Conservation (phyloP, 2,329 filamentous ascomycete genomes). For the Chaetomium sp. region DNA sequence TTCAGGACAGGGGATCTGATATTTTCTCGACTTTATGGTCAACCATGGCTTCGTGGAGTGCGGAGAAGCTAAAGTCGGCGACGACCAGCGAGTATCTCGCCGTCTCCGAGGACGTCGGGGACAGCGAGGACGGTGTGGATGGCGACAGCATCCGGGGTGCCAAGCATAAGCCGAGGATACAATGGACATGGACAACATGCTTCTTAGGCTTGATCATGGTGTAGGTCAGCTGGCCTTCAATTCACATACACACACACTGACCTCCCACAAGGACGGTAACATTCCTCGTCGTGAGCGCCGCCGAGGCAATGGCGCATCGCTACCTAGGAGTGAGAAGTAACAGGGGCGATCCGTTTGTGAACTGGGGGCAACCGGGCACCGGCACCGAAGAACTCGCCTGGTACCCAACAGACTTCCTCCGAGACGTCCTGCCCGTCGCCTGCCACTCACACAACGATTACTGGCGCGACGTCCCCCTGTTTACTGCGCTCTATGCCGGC, state of each 20-base stretch:
- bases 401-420: slow-evolving; percentile 55
- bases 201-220: slow-evolving; percentile 9
- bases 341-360: slow-evolving; percentile 38
- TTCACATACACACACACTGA: background rate
- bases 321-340: background rate
- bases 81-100: slow-evolving; percentile 16
- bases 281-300: slow-evolving; percentile 12
- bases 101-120: slow-evolving; percentile 13
- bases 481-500: slow-evolving; percentile 60
- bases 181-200: slow-evolving; percentile 14
- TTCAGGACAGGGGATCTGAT: background rate
- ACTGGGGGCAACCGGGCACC: slow-evolving; percentile 44
- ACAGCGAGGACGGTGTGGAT: background rate
- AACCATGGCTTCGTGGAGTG: slow-evolving; percentile 24
- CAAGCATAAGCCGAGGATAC: background rate
- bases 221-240: slow-evolving; percentile 7
- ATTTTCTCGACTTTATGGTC: slow-evolving; percentile 13
- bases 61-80: slow-evolving; percentile 10
- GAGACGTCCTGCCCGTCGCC: slow-evolving; percentile 41
- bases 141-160: background rate
- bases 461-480: slow-evolving; percentile 64
- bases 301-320: slow-evolving; percentile 4
- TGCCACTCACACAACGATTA: slow-evolving; percentile 65
- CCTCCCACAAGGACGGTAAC: slow-evolving; percentile 1
- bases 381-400: slow-evolving; percentile 45